These are phyloP conservation scores for Catharanthus roseus DNA, from an alignment of 257 asterid genomes.

Conservation along the genomic window DNA sequence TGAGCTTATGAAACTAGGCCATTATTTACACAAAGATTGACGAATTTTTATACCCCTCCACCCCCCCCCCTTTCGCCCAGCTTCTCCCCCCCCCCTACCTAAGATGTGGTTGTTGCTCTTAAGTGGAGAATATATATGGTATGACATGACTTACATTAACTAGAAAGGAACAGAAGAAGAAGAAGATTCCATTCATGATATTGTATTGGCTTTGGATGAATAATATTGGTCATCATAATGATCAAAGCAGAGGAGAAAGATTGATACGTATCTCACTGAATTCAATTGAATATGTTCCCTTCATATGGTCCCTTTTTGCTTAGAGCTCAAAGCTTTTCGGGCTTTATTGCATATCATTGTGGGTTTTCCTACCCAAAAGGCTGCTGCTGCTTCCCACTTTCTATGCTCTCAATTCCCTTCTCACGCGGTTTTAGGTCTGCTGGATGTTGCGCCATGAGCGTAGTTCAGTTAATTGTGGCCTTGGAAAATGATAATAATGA, in stretches of 20 bases:
- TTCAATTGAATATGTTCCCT: slow-evolving; percentile 19
- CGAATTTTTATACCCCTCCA: background rate
- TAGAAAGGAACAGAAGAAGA: background rate
- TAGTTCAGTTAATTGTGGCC: background rate
- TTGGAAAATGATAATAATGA: too few relatives aligned
- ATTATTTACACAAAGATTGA: background rate
- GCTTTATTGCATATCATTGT: slow-evolving; percentile 10
- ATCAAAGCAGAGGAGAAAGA: background rate
- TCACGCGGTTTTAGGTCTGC: background rate
- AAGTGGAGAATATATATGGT: background rate
- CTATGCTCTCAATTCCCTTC: slow-evolving; percentile 2
- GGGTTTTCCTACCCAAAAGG: background rate
- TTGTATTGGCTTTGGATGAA: background rate
- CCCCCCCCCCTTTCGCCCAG: too few relatives aligned
- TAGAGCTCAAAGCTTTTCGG: slow-evolving; percentile 1
- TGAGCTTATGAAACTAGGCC: background rate
- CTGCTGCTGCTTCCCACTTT: slow-evolving; percentile 9
- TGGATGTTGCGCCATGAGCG: background rate
- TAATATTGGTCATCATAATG: slow-evolving; percentile 7
- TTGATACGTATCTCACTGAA: slow-evolving; percentile 4
- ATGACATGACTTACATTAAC: background rate
- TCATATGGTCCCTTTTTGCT: slow-evolving; percentile 9
- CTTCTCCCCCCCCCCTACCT: too few relatives aligned
- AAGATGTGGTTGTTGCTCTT: background rate
- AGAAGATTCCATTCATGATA: slow-evolving; percentile 16